Percentiles rank a stretch among this genome's conserved stretches.
These are phyloP conservation scores for Trypanosoma conorhini DNA, from an alignment of 208 protist genomes.

Conservation along the genomic window DNA sequence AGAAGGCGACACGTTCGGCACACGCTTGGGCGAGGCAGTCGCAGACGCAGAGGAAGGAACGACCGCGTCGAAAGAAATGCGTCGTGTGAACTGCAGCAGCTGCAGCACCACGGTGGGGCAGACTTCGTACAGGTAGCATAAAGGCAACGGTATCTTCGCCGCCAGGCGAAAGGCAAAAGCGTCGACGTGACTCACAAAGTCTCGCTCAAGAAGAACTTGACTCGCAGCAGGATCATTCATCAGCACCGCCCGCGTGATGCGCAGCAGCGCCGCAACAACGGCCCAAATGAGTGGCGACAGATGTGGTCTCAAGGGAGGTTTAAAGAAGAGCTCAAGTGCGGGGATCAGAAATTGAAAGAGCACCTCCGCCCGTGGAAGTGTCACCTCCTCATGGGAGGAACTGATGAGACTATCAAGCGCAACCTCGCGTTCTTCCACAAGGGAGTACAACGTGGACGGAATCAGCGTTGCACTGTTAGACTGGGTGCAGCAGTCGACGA, in stretches of 20 bases:
- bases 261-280: slow-evolving; percentile 36
- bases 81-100: slow-evolving; percentile 12
- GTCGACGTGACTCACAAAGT: slow-evolving; percentile 37
- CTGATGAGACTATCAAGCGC: slow-evolving; percentile 27
- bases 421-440: slow-evolving; percentile 30
- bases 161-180: slow-evolving; percentile 40
- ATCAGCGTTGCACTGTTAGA: slow-evolving; percentile 16
- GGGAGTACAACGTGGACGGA: background rate
- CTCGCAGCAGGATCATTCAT: slow-evolving; percentile 41
- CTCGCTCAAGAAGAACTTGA: slow-evolving; percentile 43
- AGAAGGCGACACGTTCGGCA: background rate
- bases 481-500: slow-evolving; percentile 23
- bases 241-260: slow-evolving; percentile 41
- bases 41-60: background rate
- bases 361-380: slow-evolving; percentile 18
- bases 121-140: slow-evolving; percentile 50
- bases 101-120: slow-evolving; percentile 19
- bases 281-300: slow-evolving; percentile 28
- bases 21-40: background rate
- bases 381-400: slow-evolving; percentile 25
- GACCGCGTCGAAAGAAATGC: slow-evolving; percentile 16
- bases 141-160: slow-evolving; percentile 48
- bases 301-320: background rate
- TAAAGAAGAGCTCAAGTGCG: slow-evolving; percentile 23
- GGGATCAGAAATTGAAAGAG: slow-evolving; percentile 31